Evolutionary conservation across 2,329 filamentous ascomycete species (phyloP).

Genomic region (Simplicillium sp.): DNA sequence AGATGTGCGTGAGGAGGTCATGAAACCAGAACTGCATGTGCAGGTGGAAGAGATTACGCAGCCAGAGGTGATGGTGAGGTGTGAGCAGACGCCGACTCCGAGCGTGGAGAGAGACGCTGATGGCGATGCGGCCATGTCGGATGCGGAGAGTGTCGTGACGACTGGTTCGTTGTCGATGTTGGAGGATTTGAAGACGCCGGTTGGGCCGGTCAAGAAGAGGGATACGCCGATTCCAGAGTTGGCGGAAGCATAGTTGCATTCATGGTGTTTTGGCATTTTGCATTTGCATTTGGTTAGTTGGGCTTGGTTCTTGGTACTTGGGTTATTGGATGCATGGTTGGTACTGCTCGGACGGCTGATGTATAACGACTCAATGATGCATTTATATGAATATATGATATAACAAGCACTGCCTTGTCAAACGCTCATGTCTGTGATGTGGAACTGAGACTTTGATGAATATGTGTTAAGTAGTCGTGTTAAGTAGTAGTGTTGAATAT

Average conservation of each 20-base stretch:
- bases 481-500: too few relatives aligned
- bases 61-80: too few relatives aligned
- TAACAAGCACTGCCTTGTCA: not conserved
- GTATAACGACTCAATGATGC: too few relatives aligned
- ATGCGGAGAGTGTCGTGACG: conserved; percentile 29
- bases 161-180: conserved; percentile 20
- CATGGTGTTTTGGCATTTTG: not conserved
- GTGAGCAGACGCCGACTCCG: conserved; percentile 26
- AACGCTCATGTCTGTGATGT: not conserved
- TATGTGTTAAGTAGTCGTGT: too few relatives aligned
- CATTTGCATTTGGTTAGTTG: not conserved
- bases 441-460: too few relatives aligned
- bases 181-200: conserved; percentile 29
- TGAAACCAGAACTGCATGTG: too few relatives aligned
- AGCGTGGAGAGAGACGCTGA: conserved; percentile 19
- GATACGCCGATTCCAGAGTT: conserved; percentile 16
- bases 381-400: not conserved
- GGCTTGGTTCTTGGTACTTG: not conserved
- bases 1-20: too few relatives aligned
- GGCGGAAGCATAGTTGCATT: not conserved
- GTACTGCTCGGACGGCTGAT: too few relatives aligned
- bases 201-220: conserved; percentile 11
- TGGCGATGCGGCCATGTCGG: conserved; percentile 41
- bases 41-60: too few relatives aligned
- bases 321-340: conserved; percentile 1